Percentiles rank a stretch among this genome's conserved stretches.
Evolutionary conservation across 148 eudicot species (phyloP).

Genomic region (Cornus kousa): DNA sequence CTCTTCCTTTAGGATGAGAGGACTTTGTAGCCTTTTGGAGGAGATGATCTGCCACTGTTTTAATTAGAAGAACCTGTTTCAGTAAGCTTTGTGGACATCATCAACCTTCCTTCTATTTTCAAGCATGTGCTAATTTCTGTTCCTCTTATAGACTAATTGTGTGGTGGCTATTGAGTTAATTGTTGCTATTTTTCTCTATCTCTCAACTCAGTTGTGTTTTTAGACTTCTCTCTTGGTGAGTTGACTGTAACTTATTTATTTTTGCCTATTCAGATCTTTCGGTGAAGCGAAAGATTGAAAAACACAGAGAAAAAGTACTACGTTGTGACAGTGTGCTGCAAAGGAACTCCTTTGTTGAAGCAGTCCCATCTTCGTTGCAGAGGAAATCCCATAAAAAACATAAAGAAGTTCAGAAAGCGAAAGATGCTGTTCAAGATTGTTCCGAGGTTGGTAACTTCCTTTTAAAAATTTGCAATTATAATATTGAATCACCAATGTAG

Average conservation of each 20-base stretch:
- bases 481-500: not conserved
- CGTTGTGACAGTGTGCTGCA: conserved; percentile 66
- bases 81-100: not conserved
- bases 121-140: not conserved
- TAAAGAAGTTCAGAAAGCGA: conserved; percentile 24
- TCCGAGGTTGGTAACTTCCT: conserved; percentile 25
- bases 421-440: conserved; percentile 25
- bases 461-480: not conserved
- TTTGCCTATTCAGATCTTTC: conserved; percentile 52
- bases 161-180: not conserved
- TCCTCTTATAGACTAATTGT: not conserved
- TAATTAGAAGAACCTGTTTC: not conserved
- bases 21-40: not conserved
- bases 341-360: conserved; percentile 70
- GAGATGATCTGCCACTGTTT: not conserved
- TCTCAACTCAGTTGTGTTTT: not conserved
- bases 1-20: not conserved
- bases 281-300: conserved; percentile 86
- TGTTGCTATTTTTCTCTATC: not conserved
- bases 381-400: conserved; percentile 51
- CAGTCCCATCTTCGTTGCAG: conserved; percentile 54
- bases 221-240: not conserved
- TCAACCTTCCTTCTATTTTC: not conserved
- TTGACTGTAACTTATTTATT: not conserved
- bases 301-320: conserved; percentile 69